phyloP scores from a whole-genome alignment of 352 stramenopile species.

The Salisapilia sapeloensis region DNA sequence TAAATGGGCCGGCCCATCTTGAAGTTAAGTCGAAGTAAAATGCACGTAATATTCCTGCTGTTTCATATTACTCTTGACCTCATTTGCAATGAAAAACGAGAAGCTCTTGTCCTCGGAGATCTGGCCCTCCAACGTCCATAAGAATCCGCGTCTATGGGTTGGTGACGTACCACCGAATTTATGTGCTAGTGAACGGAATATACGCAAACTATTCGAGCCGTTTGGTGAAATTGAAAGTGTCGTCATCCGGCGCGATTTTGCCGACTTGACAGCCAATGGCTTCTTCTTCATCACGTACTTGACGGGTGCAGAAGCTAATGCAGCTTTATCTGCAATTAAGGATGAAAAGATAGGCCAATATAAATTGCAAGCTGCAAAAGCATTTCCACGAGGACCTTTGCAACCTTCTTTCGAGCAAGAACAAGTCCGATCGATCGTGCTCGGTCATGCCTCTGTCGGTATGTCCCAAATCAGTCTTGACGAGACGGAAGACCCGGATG shows the following conservation, averaged over 20 bases:
- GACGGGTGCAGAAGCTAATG: slow-evolving; percentile 13
- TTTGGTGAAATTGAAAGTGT: slow-evolving; percentile 15
- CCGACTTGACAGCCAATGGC: slow-evolving; percentile 31
- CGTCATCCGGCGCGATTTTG: slow-evolving; percentile 51
- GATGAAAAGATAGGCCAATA: slow-evolving; percentile 4
- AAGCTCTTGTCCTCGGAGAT: neutral
- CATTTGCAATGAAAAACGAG: too few relatives aligned
- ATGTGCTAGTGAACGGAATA: slow-evolving; percentile 25
- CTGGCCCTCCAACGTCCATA: too few relatives aligned
- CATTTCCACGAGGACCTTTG: slow-evolving; percentile 15
- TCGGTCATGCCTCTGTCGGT: slow-evolving; percentile 22
- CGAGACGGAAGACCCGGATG: slow-evolving; percentile 31
- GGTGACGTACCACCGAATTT: slow-evolving; percentile 32
- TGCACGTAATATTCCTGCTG: too few relatives aligned
- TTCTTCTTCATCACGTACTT: slow-evolving; percentile 53
- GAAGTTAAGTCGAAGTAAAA: too few relatives aligned
- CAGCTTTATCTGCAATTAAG: slow-evolving; percentile 17
- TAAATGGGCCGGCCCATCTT: slow-evolving; percentile 2
- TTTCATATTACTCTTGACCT: too few relatives aligned
- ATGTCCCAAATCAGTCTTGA: slow-evolving; percentile 7
- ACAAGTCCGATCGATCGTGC: slow-evolving; percentile 7
- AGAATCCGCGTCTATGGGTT: slow-evolving; percentile 20
- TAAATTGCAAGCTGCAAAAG: slow-evolving; percentile 5
- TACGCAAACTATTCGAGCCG: slow-evolving; percentile 24
- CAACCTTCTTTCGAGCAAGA: slow-evolving; percentile 34